Conservation (phyloP, 2,329 filamentous ascomycete species). For the Cladorrhinum sp. region DNA sequence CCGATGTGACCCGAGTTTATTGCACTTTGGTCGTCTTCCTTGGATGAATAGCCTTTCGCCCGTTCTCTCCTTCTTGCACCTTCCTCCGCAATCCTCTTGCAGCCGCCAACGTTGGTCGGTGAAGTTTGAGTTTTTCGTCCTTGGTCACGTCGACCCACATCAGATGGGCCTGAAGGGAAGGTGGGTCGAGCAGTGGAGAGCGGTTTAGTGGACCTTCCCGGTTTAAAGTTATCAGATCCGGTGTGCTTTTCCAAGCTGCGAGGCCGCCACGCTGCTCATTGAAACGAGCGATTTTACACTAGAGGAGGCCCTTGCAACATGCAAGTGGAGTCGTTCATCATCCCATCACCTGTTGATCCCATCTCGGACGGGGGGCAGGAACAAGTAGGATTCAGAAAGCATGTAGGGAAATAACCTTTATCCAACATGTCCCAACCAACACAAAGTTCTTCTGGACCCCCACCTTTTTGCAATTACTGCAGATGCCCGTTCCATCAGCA, state of each 20-base stretch:
- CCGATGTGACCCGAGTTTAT: neutral
- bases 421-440: too few relatives aligned
- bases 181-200: neutral
- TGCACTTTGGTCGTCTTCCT: neutral
- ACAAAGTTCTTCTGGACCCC: too few relatives aligned
- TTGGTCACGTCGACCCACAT: conserved; percentile 4
- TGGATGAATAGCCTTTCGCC: neutral
- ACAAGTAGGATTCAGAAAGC: too few relatives aligned
- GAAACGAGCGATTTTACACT: conserved; percentile 10
- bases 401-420: neutral
- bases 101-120: neutral
- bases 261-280: too few relatives aligned
- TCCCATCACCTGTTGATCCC: neutral
- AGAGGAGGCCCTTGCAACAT: neutral
- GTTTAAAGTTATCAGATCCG: conserved; percentile 24
- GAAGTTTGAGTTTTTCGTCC: neutral
- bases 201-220: neutral
- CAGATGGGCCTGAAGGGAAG: neutral
- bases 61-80: neutral
- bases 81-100: neutral
- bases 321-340: neutral
- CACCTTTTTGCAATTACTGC: too few relatives aligned
- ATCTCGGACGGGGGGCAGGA: neutral
- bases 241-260: neutral
- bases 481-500: neutral